Evolutionary conservation across 768 basidiomycete species (phyloP), one percentile per base, ranked within the genome.

Genomic region (Hebeloma cylindrosporum): DNA sequence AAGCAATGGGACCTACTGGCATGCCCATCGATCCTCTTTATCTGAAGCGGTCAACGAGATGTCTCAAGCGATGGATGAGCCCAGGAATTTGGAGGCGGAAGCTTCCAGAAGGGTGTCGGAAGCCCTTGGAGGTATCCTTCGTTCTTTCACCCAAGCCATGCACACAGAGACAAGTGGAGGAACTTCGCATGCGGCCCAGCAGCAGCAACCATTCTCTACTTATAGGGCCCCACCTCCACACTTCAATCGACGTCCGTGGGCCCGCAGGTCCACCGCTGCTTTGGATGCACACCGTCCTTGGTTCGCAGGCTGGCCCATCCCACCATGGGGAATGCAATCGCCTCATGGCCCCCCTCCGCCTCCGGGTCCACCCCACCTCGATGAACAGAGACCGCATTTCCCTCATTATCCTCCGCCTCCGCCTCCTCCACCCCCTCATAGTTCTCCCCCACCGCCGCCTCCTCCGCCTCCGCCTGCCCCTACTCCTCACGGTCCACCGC

Each of bases 1-100:
- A 3, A 69, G 73, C 4, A 78, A 69, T 39, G 88, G 86, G 17
- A 69, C 75, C 7, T 90, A 91, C 58, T 91, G 85, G 86, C 61
- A 67, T 26, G 62, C 72, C 21, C 84, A 88, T 54, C 77, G 82
- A 36, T 75, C 77, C 7, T 67, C 76, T 2, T 62, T 88, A 32
- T 74, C 79, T 6, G 75, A 77, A 16, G 78, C 80, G 14, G 81
- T 79, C 3, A 73, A 76, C 25, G 71, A 75, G 26, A 55, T 85
- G 6, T 71, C 75, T 11, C 77, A 74, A 41, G 66, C 71, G n/a
- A 62, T 76, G 0, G 71, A 70, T 23, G 71, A 75, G 14, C 72
- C n/a, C n/a, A n/a, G 71, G 28, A 59, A 60, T 17, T 65, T 78
- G 1, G 86, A 90, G 56, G 78, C 79, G 53, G 82, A 84, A 52